phyloP scores from a whole-genome alignment of 2,329 filamentous ascomycete genomes.

The Triangularia verruculosa region DNA sequence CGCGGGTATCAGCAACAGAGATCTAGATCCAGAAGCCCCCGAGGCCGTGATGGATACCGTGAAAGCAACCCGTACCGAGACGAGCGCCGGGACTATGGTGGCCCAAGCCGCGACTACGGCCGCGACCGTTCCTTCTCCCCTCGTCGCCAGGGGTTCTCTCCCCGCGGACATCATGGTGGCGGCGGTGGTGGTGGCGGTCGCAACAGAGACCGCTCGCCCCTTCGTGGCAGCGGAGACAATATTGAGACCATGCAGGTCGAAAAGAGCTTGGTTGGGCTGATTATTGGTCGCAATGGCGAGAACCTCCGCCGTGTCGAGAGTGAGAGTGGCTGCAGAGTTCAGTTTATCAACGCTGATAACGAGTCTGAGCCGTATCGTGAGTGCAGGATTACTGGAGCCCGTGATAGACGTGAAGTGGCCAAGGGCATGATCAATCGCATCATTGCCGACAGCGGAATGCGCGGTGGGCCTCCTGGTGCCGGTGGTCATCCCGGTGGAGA shows the following conservation, averaged over 20 bases:
- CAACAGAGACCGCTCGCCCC: slow-evolving; percentile 69
- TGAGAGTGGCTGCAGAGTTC: slow-evolving; percentile 78
- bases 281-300: slow-evolving; percentile 87
- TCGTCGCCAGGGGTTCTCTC: slow-evolving; percentile 54
- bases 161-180: slow-evolving; percentile 48
- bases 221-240: slow-evolving; percentile 59
- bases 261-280: slow-evolving; percentile 80
- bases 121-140: slow-evolving; percentile 69
- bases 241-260: slow-evolving; percentile 83
- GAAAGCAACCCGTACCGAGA: slow-evolving; percentile 83
- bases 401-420: slow-evolving; percentile 69
- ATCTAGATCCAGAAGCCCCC: slow-evolving; percentile 72
- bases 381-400: slow-evolving; percentile 79
- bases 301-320: slow-evolving; percentile 81
- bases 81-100: slow-evolving; percentile 68
- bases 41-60: slow-evolving; percentile 67
- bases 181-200: slow-evolving; percentile 32
- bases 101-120: slow-evolving; percentile 50
- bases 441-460: slow-evolving; percentile 78
- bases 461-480: slow-evolving; percentile 41
- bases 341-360: slow-evolving; percentile 78
- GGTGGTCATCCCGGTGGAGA: slow-evolving; percentile 22
- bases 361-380: slow-evolving; percentile 69
- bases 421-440: slow-evolving; percentile 82
- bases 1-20: slow-evolving; percentile 54